Percentiles rank a stretch among this genome's conserved stretches.
phyloP scores from a whole-genome alignment of 306 rosid genomes.

The Fragaria ananassa region DNA sequence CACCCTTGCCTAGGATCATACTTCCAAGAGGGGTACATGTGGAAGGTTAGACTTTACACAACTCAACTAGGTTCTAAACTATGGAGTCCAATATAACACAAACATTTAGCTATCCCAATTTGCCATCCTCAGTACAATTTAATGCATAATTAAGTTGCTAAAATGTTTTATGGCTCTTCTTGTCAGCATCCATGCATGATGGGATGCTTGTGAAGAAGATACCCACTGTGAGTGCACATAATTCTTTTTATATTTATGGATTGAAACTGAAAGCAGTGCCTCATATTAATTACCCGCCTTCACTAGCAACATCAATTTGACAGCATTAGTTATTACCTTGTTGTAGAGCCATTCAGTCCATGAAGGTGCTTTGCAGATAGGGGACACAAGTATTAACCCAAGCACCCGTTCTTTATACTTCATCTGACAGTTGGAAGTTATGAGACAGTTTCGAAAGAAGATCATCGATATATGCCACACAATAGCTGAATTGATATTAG shows the following conservation, averaged over 20 bases:
- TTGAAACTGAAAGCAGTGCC: background rate
- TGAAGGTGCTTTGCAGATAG: conserved; percentile 72
- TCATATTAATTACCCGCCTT: background rate
- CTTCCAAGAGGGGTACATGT: background rate
- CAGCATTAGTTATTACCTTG: conserved; percentile 47
- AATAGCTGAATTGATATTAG: background rate
- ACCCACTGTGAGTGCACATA: background rate
- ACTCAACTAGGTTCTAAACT: background rate
- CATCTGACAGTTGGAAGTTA: conserved; percentile 48
- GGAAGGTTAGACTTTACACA: conserved; percentile 3
- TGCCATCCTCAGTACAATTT: background rate
- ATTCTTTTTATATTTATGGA: background rate
- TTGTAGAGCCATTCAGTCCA: conserved; percentile 92
- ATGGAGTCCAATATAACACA: background rate
- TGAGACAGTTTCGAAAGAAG: conserved; percentile 11
- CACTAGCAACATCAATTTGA: conserved; percentile 9
- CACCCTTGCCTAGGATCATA: background rate
- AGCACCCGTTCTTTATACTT: conserved; percentile 70
- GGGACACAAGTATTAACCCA: conserved; percentile 83
- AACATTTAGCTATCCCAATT: background rate
- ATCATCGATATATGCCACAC: conserved; percentile 11
- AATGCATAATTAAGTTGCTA: background rate
- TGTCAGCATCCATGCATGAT: background rate
- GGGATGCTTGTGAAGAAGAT: background rate
- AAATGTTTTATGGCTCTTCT: background rate